Conservation (phyloP, 306 rosid genomes). For the Rosa multiflora region DNA sequence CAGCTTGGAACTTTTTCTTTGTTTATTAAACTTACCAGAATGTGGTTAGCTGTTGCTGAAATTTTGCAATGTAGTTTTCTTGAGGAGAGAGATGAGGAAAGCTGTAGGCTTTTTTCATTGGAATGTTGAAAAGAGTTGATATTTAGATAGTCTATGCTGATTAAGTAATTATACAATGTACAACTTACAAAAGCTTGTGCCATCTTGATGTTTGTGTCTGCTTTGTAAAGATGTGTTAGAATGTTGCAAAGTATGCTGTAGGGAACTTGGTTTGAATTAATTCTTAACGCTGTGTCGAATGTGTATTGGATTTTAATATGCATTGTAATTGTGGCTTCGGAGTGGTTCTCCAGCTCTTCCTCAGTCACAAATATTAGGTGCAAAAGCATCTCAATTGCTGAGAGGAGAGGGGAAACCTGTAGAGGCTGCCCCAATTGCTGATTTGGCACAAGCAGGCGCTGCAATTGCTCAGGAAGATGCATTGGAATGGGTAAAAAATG, state of each 20-base stretch:
- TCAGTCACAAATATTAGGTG: slow-evolving; percentile 35
- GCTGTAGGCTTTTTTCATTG: background rate
- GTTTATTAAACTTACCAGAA: background rate
- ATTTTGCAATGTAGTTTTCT: background rate
- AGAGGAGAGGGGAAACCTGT: slow-evolving; percentile 37
- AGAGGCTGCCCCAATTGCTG: slow-evolving; percentile 40
- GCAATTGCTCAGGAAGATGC: slow-evolving; percentile 45
- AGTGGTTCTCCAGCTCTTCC: slow-evolving; percentile 41
- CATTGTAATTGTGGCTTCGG: slow-evolving; percentile 16
- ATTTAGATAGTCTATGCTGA: background rate
- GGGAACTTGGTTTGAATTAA: background rate
- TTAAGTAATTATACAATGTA: background rate
- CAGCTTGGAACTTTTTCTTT: background rate
- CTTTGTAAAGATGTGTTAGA: background rate
- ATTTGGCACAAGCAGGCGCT: slow-evolving; percentile 42
- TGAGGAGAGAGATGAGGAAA: background rate
- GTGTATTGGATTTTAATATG: background rate
- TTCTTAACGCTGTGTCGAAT: background rate
- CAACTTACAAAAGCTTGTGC: background rate
- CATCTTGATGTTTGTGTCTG: background rate
- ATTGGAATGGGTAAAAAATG: slow-evolving; percentile 58
- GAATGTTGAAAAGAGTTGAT: background rate
- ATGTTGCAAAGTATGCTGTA: background rate
- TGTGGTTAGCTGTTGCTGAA: background rate
- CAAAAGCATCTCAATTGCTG: slow-evolving; percentile 43